Base-by-base conservation (phyloP, 1,284 basidiomycete genomes). In the Jaminaea rosea region DNA sequence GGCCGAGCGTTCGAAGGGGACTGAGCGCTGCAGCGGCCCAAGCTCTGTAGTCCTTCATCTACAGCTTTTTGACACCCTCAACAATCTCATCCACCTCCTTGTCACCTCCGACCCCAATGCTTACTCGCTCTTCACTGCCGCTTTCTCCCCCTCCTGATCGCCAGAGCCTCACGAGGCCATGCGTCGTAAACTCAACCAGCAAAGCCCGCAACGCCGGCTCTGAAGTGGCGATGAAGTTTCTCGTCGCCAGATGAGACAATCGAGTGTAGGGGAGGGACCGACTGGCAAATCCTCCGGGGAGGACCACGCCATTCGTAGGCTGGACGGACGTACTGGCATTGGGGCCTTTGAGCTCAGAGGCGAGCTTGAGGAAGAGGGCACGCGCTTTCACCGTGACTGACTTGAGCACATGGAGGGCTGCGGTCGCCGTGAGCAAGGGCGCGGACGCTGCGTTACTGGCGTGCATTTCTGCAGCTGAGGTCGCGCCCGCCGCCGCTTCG, bases 151-250 rank as follows among this genome's bases (percentile, higher is more conserved):
- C 44, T 15, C 19, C 26, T 15, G 24, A 29, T 26, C 53, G 54
- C 19, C n/a, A n/a, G n/a, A 42, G 4, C 4, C 39, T 17, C 39
- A 57, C 56, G 29, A 65, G 49, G 3, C 63, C 59, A 23, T 65
- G 63, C 42, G 60, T 56, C 37, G 56, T 62, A 32, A 65, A 65
- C 56, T 65, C 63, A 52, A 65, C 59, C 19, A 65, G 46, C n/a
- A 65, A 36, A 34, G 45, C 49, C 23, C 59, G 54, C 47, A 65
- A 54, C 21, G 58, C 61, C 11, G 53, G 47, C 44, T 63, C 61
- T 36, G 60, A 59, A 4, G 56, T 55, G 3, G 58, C 63, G 21
- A 65, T 26, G 28, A 65, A 65, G 42, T 54, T 56, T 8, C 57
- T 26, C 44, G 56, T 56, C 1, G 63, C 63, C 29, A 56, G 49